Percentiles rank a stretch among this genome's conserved stretches.
Evolutionary conservation across 192 early-diverging fungal genomes (phyloP).

Genomic region (Allomyces macrogynus): DNA sequence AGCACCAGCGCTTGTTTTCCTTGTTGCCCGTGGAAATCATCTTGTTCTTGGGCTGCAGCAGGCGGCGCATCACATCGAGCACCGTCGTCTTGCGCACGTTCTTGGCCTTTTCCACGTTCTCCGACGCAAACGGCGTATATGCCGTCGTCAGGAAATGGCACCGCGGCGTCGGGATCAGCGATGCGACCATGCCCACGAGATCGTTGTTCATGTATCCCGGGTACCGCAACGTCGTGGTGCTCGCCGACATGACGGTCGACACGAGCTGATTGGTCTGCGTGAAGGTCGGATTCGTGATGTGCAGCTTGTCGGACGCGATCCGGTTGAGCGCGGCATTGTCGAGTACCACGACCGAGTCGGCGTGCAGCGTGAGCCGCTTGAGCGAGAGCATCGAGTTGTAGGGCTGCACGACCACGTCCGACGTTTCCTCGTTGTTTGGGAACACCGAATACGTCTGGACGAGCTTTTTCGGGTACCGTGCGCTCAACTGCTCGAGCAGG

Average conservation of each 20-base stretch:
- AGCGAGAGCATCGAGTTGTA: constrained; percentile 88
- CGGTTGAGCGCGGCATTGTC: constrained; percentile 86
- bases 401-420: constrained; percentile 90
- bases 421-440: constrained; percentile 75
- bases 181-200: constrained; percentile 80
- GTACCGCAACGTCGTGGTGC: constrained; percentile 89
- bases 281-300: constrained; percentile 85
- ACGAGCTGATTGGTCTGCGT: constrained; percentile 92
- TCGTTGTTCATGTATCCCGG: constrained; percentile 99
- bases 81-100: constrained; percentile 91
- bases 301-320: constrained; percentile 79
- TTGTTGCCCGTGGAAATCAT: constrained; percentile 71
- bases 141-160: constrained; percentile 90
- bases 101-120: constrained; percentile 74
- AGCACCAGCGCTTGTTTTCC: constrained; percentile 81
- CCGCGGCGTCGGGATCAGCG: constrained; percentile 91
- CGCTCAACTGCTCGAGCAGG: constrained; percentile 74
- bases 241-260: constrained; percentile 95
- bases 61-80: constrained; percentile 87
- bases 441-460: constrained; percentile 97
- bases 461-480: constrained; percentile 90
- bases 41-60: constrained; percentile 90
- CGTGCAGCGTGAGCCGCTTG: constrained; percentile 74
- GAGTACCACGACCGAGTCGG: constrained; percentile 89
- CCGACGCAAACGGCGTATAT: constrained; percentile 93